Evolutionary conservation across 192 early-diverging fungal species (phyloP).

Genomic region (Hyaloraphidium curvatum): DNA sequence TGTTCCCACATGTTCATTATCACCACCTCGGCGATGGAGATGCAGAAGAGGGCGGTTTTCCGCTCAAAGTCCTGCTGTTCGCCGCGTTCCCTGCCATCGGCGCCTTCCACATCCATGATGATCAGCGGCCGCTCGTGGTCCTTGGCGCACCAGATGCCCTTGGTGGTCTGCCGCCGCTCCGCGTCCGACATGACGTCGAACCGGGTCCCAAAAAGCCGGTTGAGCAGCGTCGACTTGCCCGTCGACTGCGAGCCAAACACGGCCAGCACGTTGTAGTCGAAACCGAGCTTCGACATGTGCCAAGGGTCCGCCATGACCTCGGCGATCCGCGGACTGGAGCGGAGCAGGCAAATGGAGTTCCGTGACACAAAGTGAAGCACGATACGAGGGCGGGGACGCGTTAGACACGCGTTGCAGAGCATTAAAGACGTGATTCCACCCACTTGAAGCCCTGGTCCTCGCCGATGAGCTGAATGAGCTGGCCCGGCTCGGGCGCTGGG

Average conservation of each 20-base stretch:
- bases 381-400: no score
- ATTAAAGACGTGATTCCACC: no score
- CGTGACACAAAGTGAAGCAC: no score
- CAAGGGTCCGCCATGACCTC: no score
- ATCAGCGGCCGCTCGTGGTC: constrained; percentile 60
- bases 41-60: constrained; percentile 90
- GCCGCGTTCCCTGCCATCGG: constrained; percentile 93
- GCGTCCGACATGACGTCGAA: constrained; percentile 93
- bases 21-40: constrained; percentile 85
- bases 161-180: constrained; percentile 67
- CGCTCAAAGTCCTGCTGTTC: constrained; percentile 99
- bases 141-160: constrained; percentile 89
- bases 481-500: no score
- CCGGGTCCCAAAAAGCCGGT: constrained; percentile 79
- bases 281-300: constrained; percentile 57
- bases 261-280: constrained; percentile 90
- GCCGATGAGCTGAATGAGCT: no score
- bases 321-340: no score
- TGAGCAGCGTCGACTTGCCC: constrained; percentile 93
- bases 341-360: no score
- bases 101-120: constrained; percentile 97
- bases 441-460: no score
- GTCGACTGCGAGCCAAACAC: constrained; percentile 99
- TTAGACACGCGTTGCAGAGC: no score
- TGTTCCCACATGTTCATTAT: constrained; percentile 98